Conservation (phyloP, 257 asterid genomes). For the Solanum bulbocastanum region DNA sequence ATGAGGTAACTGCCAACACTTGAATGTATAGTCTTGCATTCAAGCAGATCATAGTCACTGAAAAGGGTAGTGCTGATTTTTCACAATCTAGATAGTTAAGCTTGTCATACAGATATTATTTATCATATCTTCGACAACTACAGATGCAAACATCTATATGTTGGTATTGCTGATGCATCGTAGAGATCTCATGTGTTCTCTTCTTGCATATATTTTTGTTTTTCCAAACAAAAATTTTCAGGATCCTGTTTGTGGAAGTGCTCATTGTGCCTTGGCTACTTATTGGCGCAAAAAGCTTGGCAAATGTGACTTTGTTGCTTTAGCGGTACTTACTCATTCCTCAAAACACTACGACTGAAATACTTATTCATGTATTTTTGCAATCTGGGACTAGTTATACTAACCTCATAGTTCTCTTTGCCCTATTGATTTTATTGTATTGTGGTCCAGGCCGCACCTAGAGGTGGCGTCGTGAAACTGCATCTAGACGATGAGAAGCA, state of each 20-base stretch:
- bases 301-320: conserved; percentile 56
- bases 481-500: conserved; percentile 52
- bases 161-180: background rate
- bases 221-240: conserved; percentile 2
- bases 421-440: background rate
- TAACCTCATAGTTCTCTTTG: background rate
- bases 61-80: background rate
- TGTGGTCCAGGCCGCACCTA: conserved; percentile 56
- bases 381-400: background rate
- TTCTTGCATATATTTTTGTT: background rate
- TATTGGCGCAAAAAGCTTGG: conserved; percentile 84
- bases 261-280: conserved; percentile 65
- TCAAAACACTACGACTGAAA: background rate
- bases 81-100: background rate
- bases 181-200: background rate
- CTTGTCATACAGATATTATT: background rate
- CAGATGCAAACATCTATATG: background rate
- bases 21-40: background rate
- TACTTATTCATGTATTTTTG: background rate
- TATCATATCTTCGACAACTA: background rate
- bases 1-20: conserved; percentile 38
- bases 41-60: background rate
- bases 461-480: conserved; percentile 64
- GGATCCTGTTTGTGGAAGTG: conserved; percentile 73
- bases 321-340: conserved; percentile 28